These are phyloP conservation scores for Mycena rebaudengoi DNA, from an alignment of 768 basidiomycete genomes.

Conservation along the genomic window DNA sequence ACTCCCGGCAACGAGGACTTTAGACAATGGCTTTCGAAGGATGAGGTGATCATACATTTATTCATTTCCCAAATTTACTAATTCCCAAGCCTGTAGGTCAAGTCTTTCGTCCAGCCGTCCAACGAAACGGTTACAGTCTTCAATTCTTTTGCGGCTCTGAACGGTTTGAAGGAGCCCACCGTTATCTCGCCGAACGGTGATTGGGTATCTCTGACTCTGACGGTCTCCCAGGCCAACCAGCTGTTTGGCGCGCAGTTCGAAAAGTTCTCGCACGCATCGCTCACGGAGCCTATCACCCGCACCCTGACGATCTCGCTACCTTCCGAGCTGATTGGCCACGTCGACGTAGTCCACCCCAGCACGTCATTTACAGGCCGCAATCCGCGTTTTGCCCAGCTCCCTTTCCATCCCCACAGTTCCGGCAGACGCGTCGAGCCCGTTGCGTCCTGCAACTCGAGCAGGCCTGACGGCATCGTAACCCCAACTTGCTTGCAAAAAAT, in stretches of 20 bases:
- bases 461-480: conserved; percentile 7
- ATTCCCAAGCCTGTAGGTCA: conserved; percentile 5
- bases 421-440: conserved; percentile 8
- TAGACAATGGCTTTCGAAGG: conserved; percentile 16
- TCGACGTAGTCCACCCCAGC: background rate
- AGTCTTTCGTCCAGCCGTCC: conserved; percentile 14
- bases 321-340: conserved; percentile 6
- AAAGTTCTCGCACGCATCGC: background rate
- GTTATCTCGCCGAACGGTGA: conserved; percentile 13
- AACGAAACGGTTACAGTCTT: conserved; percentile 7
- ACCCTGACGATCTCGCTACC: conserved; percentile 4
- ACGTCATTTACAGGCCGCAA: background rate
- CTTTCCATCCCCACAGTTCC: background rate
- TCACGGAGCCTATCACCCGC: background rate
- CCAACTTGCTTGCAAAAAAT: conserved; percentile 15
- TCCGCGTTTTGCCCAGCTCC: background rate
- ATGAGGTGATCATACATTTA: conserved; percentile 15
- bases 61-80: background rate
- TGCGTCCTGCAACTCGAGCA: conserved; percentile 11
- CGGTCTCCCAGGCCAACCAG: conserved; percentile 16
- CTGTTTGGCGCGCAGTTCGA: conserved; percentile 15
- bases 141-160: conserved; percentile 10
- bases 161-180: conserved; percentile 9
- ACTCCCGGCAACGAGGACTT: conserved; percentile 10
- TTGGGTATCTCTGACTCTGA: conserved; percentile 8